Evolutionary conservation across 2,329 filamentous ascomycete species (phyloP), one percentile per base, ranked within the genome.

Genomic region (Pseudocercospora macadamiae): DNA sequence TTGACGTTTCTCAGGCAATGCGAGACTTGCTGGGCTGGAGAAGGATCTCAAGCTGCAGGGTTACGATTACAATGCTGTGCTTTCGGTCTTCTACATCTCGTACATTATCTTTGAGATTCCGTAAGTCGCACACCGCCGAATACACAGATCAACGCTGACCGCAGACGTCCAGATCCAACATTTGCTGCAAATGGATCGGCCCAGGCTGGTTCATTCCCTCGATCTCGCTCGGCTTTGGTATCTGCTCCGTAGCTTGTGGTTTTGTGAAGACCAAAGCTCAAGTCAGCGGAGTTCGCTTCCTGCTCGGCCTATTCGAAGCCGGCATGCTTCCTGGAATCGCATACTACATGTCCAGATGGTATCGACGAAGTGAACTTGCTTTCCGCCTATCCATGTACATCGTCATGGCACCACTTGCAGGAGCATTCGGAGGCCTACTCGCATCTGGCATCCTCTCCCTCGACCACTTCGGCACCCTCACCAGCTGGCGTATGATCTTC

Each of bases 101-200:
- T 91, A 91, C 73, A 89, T 90, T 66, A 23, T 90, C 48, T 89
- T 89, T 64, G 85, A 90, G 71, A 87, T 91, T 39, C 88, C 89
- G 0, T 49, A 25, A 49, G 45, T 32, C 10, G n/a, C 6, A 16
- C 4, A 8, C 1, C 26, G 39, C 6, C 34, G 7, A 9, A 4
- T 21, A 30, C 26, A 14, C 45, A 30, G 26, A 49, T 25, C 1
- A 10, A 10, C 26, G 28, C 4, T n/a, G n/a, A n/a, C n/a, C n/a
- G n/a, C n/a, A n/a, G n/a, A n/a, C n/a, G 23, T 49, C 7, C 45
- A 30, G 45, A 23, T 80, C 80, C 55, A 91, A 86, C 63, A 80
- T 91, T 59, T 73, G 79, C 16, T 90, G 88, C 78, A 91, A 91
- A 72, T 86, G 80, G 77, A 76, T 90, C 3, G 88, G 88, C 0